These are phyloP conservation scores for Vanrija humicola DNA, from an alignment of 1,284 basidiomycete species.

Conservation along the genomic window DNA sequence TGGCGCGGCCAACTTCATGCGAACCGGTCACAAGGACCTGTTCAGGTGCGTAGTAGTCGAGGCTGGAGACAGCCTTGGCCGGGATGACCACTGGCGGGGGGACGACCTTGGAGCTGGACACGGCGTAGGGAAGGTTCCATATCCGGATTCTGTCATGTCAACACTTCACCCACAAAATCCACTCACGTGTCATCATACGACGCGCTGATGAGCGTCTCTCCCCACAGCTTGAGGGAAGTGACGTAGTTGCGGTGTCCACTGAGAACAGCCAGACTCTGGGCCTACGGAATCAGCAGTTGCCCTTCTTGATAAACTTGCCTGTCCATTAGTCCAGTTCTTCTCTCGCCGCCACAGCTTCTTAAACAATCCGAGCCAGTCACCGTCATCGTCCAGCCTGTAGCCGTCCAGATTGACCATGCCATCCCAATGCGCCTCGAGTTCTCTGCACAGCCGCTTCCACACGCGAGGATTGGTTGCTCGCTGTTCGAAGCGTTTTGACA, in stretches of 20 bases:
- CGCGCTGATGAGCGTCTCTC: constrained; percentile 68
- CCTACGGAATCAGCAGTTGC: constrained; percentile 45
- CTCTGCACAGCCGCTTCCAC: constrained; percentile 56
- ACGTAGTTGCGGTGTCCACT: constrained; percentile 83
- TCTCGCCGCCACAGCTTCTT: constrained; percentile 78
- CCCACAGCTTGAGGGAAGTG: constrained; percentile 72
- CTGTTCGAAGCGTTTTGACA: constrained; percentile 70
- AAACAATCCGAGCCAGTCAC: constrained; percentile 78
- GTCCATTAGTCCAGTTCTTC: constrained; percentile 62
- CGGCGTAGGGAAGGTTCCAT: constrained; percentile 76
- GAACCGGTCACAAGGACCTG: constrained; percentile 87
- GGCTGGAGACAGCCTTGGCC: constrained; percentile 75
- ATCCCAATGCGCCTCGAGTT: constrained; percentile 31
- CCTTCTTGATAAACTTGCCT: constrained; percentile 9
- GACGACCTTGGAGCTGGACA: constrained; percentile 7
- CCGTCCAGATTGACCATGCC: constrained; percentile 13
- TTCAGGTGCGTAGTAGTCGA: constrained; percentile 79
- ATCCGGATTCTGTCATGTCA: constrained; percentile 63
- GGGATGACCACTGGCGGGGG: constrained; percentile 48
- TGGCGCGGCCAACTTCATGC: constrained; percentile 79
- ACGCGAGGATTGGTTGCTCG: constrained; percentile 66
- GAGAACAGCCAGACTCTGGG: constrained; percentile 71
- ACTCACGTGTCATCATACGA: constrained; percentile 69
- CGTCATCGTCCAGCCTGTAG: constrained; percentile 54
- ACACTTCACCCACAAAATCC: background rate